Percentiles rank a stretch among this genome's conserved stretches.
phyloP scores from a whole-genome alignment of 495 filamentous ascomycete species.

The Neurospora sp. region DNA sequence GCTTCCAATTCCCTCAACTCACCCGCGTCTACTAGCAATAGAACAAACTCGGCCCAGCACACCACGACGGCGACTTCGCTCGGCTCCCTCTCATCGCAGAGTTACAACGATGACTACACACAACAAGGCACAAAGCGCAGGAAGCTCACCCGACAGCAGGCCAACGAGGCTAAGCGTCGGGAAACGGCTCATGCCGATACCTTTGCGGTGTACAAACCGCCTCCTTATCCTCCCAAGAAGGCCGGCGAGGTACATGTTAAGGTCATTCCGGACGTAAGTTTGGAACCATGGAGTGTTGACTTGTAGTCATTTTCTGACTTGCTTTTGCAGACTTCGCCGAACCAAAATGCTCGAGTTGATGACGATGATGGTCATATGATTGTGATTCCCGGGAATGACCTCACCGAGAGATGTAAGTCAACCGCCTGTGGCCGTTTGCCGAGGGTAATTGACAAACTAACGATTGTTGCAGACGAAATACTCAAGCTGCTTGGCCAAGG shows the following conservation, averaged over 20 bases:
- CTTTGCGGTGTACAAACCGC: slow-evolving; percentile 71
- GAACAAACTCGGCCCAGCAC: slow-evolving; percentile 71
- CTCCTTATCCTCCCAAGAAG: slow-evolving; percentile 81
- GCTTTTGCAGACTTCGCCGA: slow-evolving; percentile 31
- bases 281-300: not conserved
- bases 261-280: slow-evolving; percentile 72
- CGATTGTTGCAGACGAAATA: slow-evolving; percentile 58
- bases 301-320: not conserved
- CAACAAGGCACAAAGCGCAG: slow-evolving; percentile 61
- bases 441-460: not conserved
- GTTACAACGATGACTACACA: slow-evolving; percentile 50
- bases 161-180: slow-evolving; percentile 68
- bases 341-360: slow-evolving; percentile 56
- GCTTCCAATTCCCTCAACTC: slow-evolving; percentile 61
- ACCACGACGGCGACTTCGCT: slow-evolving; percentile 89
- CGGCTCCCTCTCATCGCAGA: slow-evolving; percentile 53
- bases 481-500: slow-evolving; percentile 84
- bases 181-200: slow-evolving; percentile 60
- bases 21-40: slow-evolving; percentile 44
- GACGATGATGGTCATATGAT: slow-evolving; percentile 97
- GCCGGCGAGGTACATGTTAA: slow-evolving; percentile 81
- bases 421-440: not conserved
- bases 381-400: slow-evolving; percentile 66
- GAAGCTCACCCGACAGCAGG: slow-evolving; percentile 73
- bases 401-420: slow-evolving; percentile 82